phyloP scores from a whole-genome alignment of 2,329 filamentous ascomycete species.

The Trichoderma harzianum region DNA sequence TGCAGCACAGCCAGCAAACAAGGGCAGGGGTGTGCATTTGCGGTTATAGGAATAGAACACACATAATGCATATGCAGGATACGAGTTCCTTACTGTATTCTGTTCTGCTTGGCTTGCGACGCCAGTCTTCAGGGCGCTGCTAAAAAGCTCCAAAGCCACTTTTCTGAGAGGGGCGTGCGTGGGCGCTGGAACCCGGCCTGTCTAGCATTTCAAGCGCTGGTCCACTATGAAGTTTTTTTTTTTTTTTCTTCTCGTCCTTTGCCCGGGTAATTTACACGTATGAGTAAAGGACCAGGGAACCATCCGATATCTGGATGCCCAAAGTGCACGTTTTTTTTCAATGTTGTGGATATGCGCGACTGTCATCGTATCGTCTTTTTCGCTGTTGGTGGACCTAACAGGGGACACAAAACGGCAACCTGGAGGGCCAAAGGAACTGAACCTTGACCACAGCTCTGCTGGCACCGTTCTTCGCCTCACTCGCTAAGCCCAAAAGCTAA shows the following conservation, averaged over 20 bases:
- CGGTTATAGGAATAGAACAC: not conserved
- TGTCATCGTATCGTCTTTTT: not conserved
- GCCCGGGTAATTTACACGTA: not conserved
- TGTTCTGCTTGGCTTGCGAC: not conserved
- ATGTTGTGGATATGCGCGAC: not conserved
- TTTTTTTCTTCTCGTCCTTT: not conserved
- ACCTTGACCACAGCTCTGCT: not conserved
- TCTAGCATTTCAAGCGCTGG: conserved; percentile 5
- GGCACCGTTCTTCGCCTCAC: conserved; percentile 15
- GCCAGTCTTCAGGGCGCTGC: conserved; percentile 8
- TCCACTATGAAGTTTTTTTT: conserved; percentile 7
- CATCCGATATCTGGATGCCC: conserved; percentile 1
- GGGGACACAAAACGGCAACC: not conserved
- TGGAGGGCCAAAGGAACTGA: not conserved
- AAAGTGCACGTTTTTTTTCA: not conserved
- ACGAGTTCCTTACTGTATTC: not conserved
- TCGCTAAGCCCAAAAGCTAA: not conserved
- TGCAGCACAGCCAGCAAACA: not conserved
- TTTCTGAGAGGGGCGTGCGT: not conserved
- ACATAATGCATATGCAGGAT: not conserved
- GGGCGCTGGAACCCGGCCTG: conserved; percentile 13
- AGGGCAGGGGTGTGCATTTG: not conserved
- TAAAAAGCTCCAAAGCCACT: conserved; percentile 9
- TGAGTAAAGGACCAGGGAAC: conserved; percentile 7
- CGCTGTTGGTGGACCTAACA: not conserved